phyloP scores from a whole-genome alignment of 805 yeast genomes.

The Saccharomycodes ludwigii region DNA sequence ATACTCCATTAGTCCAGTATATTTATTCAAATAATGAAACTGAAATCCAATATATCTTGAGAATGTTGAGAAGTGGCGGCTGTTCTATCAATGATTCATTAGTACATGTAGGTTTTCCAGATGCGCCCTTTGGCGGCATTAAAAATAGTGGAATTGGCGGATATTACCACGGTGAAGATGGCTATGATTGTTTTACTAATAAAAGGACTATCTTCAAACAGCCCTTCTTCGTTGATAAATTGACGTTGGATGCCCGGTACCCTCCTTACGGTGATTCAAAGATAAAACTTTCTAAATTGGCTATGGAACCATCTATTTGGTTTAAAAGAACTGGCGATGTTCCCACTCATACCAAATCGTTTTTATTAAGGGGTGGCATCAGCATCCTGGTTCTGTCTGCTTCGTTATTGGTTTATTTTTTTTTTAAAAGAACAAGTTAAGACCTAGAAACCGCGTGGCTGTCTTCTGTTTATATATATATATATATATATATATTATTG shows the following conservation, averaged over 20 bases:
- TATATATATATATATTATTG: too few relatives aligned
- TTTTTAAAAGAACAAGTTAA: too few relatives aligned
- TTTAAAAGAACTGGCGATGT: conserved; percentile 27
- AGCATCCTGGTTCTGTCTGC: too few relatives aligned
- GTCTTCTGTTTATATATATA: too few relatives aligned
- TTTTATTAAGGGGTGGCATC: too few relatives aligned
- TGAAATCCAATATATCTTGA: conserved; percentile 38
- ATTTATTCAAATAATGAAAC: conserved; percentile 39
- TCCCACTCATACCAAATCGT: too few relatives aligned
- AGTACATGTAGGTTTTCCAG: conserved; percentile 52
- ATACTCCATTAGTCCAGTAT: conserved; percentile 75
- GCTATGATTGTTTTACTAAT: conserved; percentile 66
- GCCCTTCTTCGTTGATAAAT: conserved; percentile 55
- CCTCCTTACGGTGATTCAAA: conserved; percentile 41
- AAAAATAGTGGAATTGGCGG: conserved; percentile 76
- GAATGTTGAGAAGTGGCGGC: conserved; percentile 59
- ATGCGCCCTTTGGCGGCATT: conserved; percentile 85
- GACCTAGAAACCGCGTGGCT: too few relatives aligned
- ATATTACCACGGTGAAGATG: conserved; percentile 68
- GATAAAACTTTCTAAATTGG: conserved; percentile 15
- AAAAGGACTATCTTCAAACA: conserved; percentile 55
- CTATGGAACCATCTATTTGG: conserved; percentile 23
- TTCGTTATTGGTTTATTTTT: too few relatives aligned
- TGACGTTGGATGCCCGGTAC: conserved; percentile 45
- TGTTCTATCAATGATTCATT: conserved; percentile 58